Evolutionary conservation across 2,329 filamentous ascomycete species (phyloP), one percentile per base, ranked within the genome.

Genomic region (Fusarium tjaetaba): DNA sequence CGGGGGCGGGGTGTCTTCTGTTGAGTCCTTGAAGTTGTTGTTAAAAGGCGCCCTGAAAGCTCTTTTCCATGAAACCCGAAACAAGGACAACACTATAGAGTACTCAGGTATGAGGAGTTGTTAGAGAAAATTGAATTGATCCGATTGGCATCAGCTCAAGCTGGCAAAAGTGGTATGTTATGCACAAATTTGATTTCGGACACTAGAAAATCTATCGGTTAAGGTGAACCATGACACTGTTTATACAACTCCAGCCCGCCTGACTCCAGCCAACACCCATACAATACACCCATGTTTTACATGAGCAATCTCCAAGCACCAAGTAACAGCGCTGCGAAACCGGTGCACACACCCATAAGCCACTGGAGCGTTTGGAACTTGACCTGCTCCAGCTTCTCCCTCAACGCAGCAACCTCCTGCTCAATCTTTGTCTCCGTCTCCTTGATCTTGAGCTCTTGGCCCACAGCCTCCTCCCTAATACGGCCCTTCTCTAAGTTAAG

Each of bases 351-450:
- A 80, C 92, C 95, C 92, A 98, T 98, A 76, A 99, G 86, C 96
- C 96, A 99, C 86, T 99, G 96, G 82, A 99, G 84, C 41, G 96
- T 98, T 80, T 95, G 94, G 84, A 98, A 98, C 87, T 99, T 99
- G 82, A 99, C 96, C 76, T 94, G 93, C 85, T 99, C 96, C 53
- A 99, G 88, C 84, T 97, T 92, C 86, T 98, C 96, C 75, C 94
- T 88, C 80, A 99, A 82, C 38, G 93, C 93, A 45, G 96, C 96
- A 61, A 96, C 95, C 86, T 98, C 96, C 85, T 98, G 96, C 86
- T 99, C 96, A 79, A 99, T 98, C 84, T 97, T 92, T 65, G 95
- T 97, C 86, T 99, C 96, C 18, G 96, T 98, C 88, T 99, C 96
- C 86, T 97, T 98, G 79, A 99, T 94, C 86, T 97, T 97, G 84